Evolutionary conservation across 192 early-diverging fungal genomes (phyloP), one percentile per base, ranked within the genome.

Genomic region (Coemansia sp.): DNA sequence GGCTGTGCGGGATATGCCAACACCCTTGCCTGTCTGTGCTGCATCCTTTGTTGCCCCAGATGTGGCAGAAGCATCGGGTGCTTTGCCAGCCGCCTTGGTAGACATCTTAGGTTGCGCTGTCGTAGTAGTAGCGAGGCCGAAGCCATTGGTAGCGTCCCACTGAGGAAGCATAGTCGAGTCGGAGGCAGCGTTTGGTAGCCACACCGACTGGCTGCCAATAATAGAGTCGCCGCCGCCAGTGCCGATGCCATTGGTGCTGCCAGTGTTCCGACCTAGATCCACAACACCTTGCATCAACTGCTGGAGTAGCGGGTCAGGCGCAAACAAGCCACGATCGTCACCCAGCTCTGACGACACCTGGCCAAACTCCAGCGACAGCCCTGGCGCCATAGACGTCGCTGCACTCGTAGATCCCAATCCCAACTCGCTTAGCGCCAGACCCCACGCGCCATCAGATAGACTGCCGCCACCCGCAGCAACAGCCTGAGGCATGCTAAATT

Each of bases 231-330:
- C 23, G 48, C 21, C 48, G 6, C 48, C 21, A 23, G 20, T 25
- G 20, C 45, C 23, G 20, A 23, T 11, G 21, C 45, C 48, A 28
- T 14, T 52, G 48, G 25, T 23, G 10, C 25, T 23, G 13, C 25
- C 13, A 25, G 48, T 28, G 23, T 6, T 16, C 52, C 13, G 52
- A 14, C 66, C 48, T 23, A 68, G 59, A 61, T 61, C 50, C 6
- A 71, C 47, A 23, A 69, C 70, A 0, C 76, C 70, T 18, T 69
- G 64, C 20, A 79, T 69, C 31, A 73, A 57, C 61, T 79, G 64
- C 64, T 73, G 76, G n/a, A 79, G 55, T 9, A 73, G 59, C 10
- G 53, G 71, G 35, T 79, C 76, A 6, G 71, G 60, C 57, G 71
- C 53, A 38, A 77, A 45, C n/a, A 69, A 3, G 35, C 38, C 34